Evolutionary conservation across 495 filamentous ascomycete genomes (phyloP).

Genomic region (Talaromyces adpressus): DNA sequence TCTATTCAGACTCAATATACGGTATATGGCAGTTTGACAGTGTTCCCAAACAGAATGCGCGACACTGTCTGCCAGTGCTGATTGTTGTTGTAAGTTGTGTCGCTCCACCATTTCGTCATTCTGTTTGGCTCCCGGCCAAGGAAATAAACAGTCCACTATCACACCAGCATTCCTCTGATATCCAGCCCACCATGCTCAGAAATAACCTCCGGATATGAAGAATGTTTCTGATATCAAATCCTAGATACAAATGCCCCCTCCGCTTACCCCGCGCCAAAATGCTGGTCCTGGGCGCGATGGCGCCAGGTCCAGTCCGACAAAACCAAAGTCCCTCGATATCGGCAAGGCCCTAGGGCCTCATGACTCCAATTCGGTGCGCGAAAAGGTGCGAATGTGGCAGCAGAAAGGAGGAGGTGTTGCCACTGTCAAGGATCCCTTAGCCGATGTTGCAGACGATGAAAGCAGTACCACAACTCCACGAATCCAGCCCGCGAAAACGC

Average conservation of each 20-base stretch:
- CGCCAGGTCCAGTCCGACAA: conserved; percentile 29
- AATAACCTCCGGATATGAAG: neutral
- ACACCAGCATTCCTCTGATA: conserved; percentile 5
- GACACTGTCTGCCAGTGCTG: neutral
- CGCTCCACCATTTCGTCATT: neutral
- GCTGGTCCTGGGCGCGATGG: conserved; percentile 29
- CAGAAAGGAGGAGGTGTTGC: conserved; percentile 54
- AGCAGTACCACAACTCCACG: conserved; percentile 11
- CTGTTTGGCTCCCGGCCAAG: neutral
- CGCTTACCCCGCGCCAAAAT: conserved; percentile 34
- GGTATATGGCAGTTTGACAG: neutral
- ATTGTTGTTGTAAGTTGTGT: conserved; percentile 3
- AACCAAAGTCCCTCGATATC: conserved; percentile 37
- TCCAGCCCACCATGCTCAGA: neutral
- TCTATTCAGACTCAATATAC: neutral
- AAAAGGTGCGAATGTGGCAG: conserved; percentile 72
- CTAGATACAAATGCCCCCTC: conserved; percentile 33
- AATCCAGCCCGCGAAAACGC: conserved; percentile 12
- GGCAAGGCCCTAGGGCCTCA: conserved; percentile 42
- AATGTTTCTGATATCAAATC: conserved; percentile 6
- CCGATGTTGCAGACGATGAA: conserved; percentile 34
- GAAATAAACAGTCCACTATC: neutral
- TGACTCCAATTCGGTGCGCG: conserved; percentile 56
- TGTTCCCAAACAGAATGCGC: neutral
- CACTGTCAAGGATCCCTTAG: conserved; percentile 37